Percentiles rank a stretch among this genome's conserved stretches.
Evolutionary conservation across 768 basidiomycete species (phyloP).

Genomic region (Suillus placidus): DNA sequence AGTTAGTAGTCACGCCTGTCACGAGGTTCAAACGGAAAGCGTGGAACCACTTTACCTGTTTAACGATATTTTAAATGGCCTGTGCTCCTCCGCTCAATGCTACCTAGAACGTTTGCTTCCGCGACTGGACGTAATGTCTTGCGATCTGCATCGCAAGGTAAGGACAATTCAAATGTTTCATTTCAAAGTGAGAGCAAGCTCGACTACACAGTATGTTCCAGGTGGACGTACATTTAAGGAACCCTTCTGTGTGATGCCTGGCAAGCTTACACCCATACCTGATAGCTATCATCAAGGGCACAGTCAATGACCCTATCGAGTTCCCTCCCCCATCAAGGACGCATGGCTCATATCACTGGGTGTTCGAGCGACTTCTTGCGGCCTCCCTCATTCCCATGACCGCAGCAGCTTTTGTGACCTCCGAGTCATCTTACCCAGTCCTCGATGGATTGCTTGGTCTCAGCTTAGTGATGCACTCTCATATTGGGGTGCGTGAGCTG

Average conservation of each 20-base stretch:
- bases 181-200: conserved; percentile 42
- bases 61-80: no score
- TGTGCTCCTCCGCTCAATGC: conserved; percentile 50
- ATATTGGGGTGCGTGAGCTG: conserved; percentile 79
- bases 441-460: conserved; percentile 89
- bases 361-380: conserved; percentile 91
- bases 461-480: conserved; percentile 90
- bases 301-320: conserved; percentile 91
- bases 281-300: conserved; percentile 83
- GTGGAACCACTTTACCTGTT: no score
- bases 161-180: conserved; percentile 17
- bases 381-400: conserved; percentile 91
- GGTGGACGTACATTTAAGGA: conserved; percentile 33
- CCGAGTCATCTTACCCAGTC: conserved; percentile 75
- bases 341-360: conserved; percentile 90
- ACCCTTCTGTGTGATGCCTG: neutral
- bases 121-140: conserved; percentile 42
- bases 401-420: conserved; percentile 83
- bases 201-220: conserved; percentile 53
- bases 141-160: conserved; percentile 47
- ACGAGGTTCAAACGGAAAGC: no score
- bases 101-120: conserved; percentile 45
- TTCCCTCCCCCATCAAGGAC: conserved; percentile 82
- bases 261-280: neutral
- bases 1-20: no score